Percentiles rank a stretch among this genome's conserved stretches.
Evolutionary conservation across 2,329 filamentous ascomycete species (phyloP).

Genomic region (Penicillium sp.): DNA sequence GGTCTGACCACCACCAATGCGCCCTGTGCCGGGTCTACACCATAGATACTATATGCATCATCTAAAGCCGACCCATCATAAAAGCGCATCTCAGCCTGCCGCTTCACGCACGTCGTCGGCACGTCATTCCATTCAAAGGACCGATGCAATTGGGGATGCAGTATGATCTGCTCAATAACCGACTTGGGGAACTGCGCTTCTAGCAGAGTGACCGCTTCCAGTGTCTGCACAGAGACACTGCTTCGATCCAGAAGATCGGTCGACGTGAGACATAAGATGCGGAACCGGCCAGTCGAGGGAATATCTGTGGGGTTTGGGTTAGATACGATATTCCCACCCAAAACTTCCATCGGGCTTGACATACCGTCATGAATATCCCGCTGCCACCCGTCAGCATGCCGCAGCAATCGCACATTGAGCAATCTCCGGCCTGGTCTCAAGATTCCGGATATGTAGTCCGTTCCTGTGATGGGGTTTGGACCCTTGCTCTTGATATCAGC

Average conservation of each 20-base stretch:
- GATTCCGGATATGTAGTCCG: conserved; percentile 35
- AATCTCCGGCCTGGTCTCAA: conserved; percentile 34
- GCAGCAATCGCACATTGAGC: conserved; percentile 29
- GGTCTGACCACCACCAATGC: conserved; percentile 37
- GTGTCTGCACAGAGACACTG: conserved; percentile 26
- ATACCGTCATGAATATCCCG: conserved; percentile 34
- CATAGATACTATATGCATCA: conserved; percentile 37
- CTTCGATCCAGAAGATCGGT: conserved; percentile 31
- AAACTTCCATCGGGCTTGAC: background rate
- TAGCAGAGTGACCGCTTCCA: conserved; percentile 20
- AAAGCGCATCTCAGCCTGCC: conserved; percentile 35
- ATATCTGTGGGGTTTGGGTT: conserved; percentile 21
- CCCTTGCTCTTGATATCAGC: conserved; percentile 4
- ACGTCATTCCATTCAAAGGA: conserved; percentile 32
- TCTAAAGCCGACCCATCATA: conserved; percentile 32
- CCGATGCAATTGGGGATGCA: conserved; percentile 28
- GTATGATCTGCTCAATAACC: conserved; percentile 33
- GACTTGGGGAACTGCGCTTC: conserved; percentile 24
- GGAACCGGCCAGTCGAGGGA: conserved; percentile 36
- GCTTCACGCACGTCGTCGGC: conserved; percentile 26
- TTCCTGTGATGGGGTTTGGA: conserved; percentile 23
- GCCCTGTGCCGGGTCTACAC: conserved; percentile 30
- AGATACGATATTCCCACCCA: background rate
- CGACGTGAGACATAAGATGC: conserved; percentile 35
- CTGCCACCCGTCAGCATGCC: conserved; percentile 35